Evolutionary conservation across 371 early-diverging fungal genomes (phyloP).

Genomic region (Coemansia sp.): DNA sequence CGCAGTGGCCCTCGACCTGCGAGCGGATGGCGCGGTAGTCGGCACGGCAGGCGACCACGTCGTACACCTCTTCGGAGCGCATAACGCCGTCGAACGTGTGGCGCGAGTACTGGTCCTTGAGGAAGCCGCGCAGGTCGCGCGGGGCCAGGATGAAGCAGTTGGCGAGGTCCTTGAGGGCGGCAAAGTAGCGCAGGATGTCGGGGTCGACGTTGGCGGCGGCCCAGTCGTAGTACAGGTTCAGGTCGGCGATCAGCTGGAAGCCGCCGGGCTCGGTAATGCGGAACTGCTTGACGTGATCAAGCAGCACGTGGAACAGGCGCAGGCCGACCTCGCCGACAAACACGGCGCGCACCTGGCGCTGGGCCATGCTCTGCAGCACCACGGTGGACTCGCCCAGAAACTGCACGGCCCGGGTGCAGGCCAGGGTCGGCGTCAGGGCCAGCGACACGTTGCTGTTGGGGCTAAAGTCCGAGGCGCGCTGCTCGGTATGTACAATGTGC

Average conservation of each 20-base stretch:
- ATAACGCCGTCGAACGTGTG: conserved; percentile 82
- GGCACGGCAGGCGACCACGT: conserved; percentile 82
- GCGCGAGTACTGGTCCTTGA: conserved; percentile 73
- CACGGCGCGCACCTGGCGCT: conserved; percentile 85
- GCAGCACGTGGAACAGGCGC: conserved; percentile 77
- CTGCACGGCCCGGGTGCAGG: conserved; percentile 69
- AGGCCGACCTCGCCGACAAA: conserved; percentile 86
- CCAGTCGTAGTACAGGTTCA: conserved; percentile 81
- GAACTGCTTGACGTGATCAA: conserved; percentile 77
- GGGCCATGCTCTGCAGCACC: conserved; percentile 72
- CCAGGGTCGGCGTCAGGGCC: conserved; percentile 70
- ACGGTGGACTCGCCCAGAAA: conserved; percentile 75
- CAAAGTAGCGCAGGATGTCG: conserved; percentile 73
- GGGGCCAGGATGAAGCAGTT: conserved; percentile 89
- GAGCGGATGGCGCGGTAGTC: conserved; percentile 86
- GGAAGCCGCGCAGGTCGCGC: conserved; percentile 75
- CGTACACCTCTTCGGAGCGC: conserved; percentile 87
- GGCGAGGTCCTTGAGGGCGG: conserved; percentile 87
- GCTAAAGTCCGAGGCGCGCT: conserved; percentile 67
- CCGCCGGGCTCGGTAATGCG: conserved; percentile 76
- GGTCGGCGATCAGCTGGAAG: conserved; percentile 69
- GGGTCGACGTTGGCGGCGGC: conserved; percentile 65
- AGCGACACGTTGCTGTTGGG: conserved; percentile 57
- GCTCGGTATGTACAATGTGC: conserved; percentile 65
- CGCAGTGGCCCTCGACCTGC: conserved; percentile 76